Percentiles rank a stretch among this genome's conserved stretches.
These are phyloP conservation scores for Pueraria montana DNA, from an alignment of 306 rosid genomes.

Conservation along the genomic window DNA sequence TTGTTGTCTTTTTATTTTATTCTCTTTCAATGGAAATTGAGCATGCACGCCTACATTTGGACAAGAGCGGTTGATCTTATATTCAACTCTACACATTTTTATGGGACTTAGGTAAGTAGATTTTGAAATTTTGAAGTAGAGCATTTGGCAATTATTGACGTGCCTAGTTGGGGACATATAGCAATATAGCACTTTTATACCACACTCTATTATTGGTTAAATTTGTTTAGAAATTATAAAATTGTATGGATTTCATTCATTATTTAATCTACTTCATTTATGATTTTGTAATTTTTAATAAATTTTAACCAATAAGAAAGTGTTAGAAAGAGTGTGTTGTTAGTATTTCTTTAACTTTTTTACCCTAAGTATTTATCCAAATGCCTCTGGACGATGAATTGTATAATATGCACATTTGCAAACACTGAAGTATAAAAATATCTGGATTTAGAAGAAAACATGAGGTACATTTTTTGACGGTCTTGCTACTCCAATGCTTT, in stretches of 20 bases:
- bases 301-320: neutral
- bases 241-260: neutral
- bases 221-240: no score
- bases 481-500: neutral
- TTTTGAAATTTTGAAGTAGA: constrained; percentile 6
- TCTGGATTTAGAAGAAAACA: constrained; percentile 44
- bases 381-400: neutral
- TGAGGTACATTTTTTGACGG: constrained; percentile 39
- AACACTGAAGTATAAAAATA: constrained; percentile 44
- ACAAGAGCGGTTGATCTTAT: neutral
- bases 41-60: constrained; percentile 28
- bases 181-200: neutral
- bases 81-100: constrained; percentile 3
- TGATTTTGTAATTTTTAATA: neutral
- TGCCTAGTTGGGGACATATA: neutral
- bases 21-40: constrained; percentile 9
- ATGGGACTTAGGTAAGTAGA: neutral
- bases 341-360: no score
- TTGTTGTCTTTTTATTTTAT: neutral
- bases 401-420: constrained; percentile 41
- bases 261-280: neutral
- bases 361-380: neutral
- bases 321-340: neutral
- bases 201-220: no score
- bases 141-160: constrained; percentile 14